These are phyloP conservation scores for Liriodendron chinense DNA, from an alignment of 164 flowering plant genomes.

Conservation along the genomic window DNA sequence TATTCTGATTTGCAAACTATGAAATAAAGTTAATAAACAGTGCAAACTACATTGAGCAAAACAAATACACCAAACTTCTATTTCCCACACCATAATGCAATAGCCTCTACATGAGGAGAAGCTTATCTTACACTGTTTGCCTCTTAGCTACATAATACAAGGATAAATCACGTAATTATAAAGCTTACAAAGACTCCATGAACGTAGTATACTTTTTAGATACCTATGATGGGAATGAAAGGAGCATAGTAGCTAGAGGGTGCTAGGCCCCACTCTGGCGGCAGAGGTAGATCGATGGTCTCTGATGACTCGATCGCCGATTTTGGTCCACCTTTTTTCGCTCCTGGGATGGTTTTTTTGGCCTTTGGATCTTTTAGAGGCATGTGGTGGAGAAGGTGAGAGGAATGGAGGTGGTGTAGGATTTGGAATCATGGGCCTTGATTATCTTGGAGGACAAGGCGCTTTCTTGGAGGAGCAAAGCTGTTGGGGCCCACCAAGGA, in stretches of 20 bases:
- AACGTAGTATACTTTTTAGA: too few species aligned
- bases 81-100: too few species aligned
- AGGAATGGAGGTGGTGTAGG: conserved; percentile 46
- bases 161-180: too few species aligned
- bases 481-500: conserved; percentile 54
- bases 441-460: conserved; percentile 32
- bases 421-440: conserved; percentile 9
- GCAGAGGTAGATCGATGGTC: conserved; percentile 64
- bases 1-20: too few species aligned
- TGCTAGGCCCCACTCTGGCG: conserved; percentile 72
- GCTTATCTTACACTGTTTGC: too few species aligned
- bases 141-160: too few species aligned
- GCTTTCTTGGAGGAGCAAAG: conserved; percentile 36
- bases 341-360: background rate
- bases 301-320: conserved; percentile 37
- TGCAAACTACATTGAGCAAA: too few species aligned
- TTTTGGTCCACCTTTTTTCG: conserved; percentile 12
- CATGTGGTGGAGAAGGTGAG: conserved; percentile 44
- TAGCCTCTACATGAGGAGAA: too few species aligned
- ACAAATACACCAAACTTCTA: too few species aligned
- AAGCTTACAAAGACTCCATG: too few species aligned
- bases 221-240: conserved; percentile 62
- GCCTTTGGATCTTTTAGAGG: conserved; percentile 9
- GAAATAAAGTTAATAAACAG: too few species aligned
- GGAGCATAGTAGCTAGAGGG: conserved; percentile 65